Evolutionary conservation across 169 alveolate genomes (phyloP).

Genomic region (Amoebophrya sp.): DNA sequence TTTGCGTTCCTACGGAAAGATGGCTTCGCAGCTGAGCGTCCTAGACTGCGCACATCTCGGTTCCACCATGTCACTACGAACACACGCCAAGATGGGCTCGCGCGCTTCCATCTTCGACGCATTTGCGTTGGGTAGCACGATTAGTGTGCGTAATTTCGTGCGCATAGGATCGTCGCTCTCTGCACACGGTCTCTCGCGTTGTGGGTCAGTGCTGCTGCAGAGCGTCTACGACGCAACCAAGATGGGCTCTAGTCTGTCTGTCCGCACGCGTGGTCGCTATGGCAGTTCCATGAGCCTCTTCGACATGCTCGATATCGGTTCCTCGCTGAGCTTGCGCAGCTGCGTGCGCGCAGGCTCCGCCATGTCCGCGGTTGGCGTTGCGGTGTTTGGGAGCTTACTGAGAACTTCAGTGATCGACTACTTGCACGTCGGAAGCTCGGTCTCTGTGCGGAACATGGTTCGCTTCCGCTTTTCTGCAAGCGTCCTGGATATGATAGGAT

Average conservation of each 20-base stretch:
- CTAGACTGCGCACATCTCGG: not conserved
- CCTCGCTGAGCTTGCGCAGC: not conserved
- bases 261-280: not conserved
- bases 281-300: not conserved
- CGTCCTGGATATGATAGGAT: not conserved
- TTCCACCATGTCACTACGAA: not conserved
- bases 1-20: not conserved
- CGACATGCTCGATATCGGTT: not conserved
- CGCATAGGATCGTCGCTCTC: not conserved
- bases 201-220: not conserved
- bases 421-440: not conserved
- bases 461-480: not conserved
- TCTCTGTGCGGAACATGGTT: not conserved
- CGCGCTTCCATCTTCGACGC: not conserved
- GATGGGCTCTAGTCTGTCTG: not conserved
- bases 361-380: not conserved
- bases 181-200: not conserved
- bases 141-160: not conserved
- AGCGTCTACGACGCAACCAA: not conserved
- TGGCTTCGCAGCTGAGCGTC: not conserved
- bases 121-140: not conserved
- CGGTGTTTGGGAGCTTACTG: not conserved
- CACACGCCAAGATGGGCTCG: not conserved
- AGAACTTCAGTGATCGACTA: not conserved
- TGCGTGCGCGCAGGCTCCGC: slow-evolving; percentile 6